Evolutionary conservation across 192 early-diverging fungal species (phyloP), one percentile per base, ranked within the genome.

Genomic region (Entophlyctis helioformis): DNA sequence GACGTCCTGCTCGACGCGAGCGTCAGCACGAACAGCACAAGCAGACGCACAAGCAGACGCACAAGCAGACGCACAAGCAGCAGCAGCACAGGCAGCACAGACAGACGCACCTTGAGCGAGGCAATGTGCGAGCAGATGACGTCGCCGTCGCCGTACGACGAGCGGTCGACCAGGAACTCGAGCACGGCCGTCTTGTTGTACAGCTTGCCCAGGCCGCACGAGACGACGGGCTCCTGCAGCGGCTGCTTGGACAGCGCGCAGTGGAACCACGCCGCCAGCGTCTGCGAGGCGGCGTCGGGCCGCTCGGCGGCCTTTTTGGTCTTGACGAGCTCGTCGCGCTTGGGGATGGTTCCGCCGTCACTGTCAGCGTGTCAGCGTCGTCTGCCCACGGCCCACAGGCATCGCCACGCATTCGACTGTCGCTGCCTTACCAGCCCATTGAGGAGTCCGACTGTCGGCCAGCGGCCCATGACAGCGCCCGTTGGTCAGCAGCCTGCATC

Each of bases 341-440:
- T 78, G 35, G 87, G 89, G 62, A 91, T 91, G n/a, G 76, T 80
- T 38, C 89, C 87, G 51, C 87, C 89, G 59, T 90, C 89, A 56
- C 84, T 77, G 60, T n/a, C n/a, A n/a, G n/a, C n/a, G n/a, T n/a
- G n/a, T n/a, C n/a, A n/a, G n/a, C n/a, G n/a, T n/a, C n/a, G n/a
- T n/a, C n/a, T n/a, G n/a, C n/a, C n/a, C n/a, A n/a, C n/a, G n/a
- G n/a, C n/a, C n/a, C n/a, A n/a, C n/a, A n/a, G n/a, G n/a, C n/a
- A n/a, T n/a, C n/a, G n/a, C n/a, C n/a, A n/a, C n/a, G n/a, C n/a
- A n/a, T n/a, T n/a, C n/a, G n/a, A n/a, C n/a, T n/a, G n/a, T n/a
- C n/a, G n/a, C n/a, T n/a, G n/a, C n/a, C n/a, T n/a, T n/a, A n/a
- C n/a, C n/a, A n/a, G n/a, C n/a, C n/a, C n/a, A n/a, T n/a, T n/a